These are phyloP conservation scores for Talaromyces borbonicus DNA, from an alignment of 495 filamentous ascomycete genomes.

Conservation along the genomic window DNA sequence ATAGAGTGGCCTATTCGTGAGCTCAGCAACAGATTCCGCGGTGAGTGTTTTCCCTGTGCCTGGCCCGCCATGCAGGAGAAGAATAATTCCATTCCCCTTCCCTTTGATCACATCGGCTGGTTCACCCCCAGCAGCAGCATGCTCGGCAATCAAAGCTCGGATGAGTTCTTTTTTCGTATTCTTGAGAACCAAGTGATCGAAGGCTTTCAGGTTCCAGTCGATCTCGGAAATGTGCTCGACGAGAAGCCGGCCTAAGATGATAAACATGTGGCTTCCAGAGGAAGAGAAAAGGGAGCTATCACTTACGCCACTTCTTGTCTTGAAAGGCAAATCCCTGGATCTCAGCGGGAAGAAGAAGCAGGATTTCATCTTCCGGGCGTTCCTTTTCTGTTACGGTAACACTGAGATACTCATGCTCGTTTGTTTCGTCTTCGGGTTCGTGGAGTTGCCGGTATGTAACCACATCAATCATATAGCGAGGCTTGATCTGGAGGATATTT, in stretches of 20 bases:
- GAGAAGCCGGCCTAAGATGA: constrained; percentile 17
- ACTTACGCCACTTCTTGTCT: constrained; percentile 29
- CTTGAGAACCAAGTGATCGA: constrained; percentile 46
- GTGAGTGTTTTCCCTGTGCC: constrained; percentile 53
- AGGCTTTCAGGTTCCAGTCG: constrained; percentile 42
- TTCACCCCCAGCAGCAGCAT: constrained; percentile 19
- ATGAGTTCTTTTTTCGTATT: constrained; percentile 43
- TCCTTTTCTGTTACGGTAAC: too few species aligned
- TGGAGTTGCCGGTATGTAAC: constrained; percentile 10
- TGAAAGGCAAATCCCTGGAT: constrained; percentile 11
- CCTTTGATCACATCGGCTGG: constrained; percentile 36
- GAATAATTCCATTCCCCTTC: constrained; percentile 53
- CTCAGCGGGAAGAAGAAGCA: constrained; percentile 8
- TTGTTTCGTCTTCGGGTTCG: background rate
- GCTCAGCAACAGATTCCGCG: constrained; percentile 43
- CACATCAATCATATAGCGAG: constrained; percentile 12
- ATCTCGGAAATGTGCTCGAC: constrained; percentile 30
- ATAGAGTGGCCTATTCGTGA: constrained; percentile 40
- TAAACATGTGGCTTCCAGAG: background rate
- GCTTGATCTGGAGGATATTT: constrained; percentile 4
- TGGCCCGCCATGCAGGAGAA: constrained; percentile 47
- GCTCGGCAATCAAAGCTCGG: constrained; percentile 37
- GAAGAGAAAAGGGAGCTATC: background rate
- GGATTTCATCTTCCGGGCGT: background rate
- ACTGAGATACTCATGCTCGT: too few species aligned